Evolutionary conservation across 768 basidiomycete species (phyloP).

Genomic region (Mycena olivaceomarginata): DNA sequence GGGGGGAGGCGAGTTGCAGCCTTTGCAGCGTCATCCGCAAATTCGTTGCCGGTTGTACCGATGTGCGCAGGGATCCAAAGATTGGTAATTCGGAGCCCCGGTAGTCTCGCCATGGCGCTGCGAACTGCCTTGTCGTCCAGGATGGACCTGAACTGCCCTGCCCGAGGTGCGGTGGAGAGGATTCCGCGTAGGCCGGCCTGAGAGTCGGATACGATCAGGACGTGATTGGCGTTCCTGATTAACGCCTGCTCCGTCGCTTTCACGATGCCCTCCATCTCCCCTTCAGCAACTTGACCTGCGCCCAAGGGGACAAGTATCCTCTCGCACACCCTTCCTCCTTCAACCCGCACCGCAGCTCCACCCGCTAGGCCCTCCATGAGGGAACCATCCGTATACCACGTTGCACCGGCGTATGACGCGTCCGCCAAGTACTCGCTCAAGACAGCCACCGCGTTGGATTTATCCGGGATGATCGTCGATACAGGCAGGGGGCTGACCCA

Average conservation of each 20-base stretch:
- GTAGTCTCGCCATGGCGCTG: not conserved
- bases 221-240: not conserved
- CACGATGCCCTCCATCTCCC: constrained; percentile 11
- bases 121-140: constrained; percentile 1
- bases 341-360: constrained; percentile 1
- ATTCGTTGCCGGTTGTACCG: constrained; percentile 18
- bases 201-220: too few relatives aligned
- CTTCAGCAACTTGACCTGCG: constrained; percentile 12
- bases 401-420: not conserved
- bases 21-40: constrained; percentile 26
- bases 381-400: constrained; percentile 19
- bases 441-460: not conserved
- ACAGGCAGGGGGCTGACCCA: not conserved
- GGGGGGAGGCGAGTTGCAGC: not conserved
- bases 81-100: constrained; percentile 9
- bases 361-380: constrained; percentile 2
- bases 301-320: constrained; percentile 2
- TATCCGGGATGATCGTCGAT: not conserved
- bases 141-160: constrained; percentile 10
- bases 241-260: not conserved
- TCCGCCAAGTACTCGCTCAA: not conserved
- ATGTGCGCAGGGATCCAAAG: constrained; percentile 25
- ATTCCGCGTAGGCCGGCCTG: constrained; percentile 15
- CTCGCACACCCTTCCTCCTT: not conserved
- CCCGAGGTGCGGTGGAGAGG: not conserved